Percentiles rank a stretch among this genome's conserved stretches.
Evolutionary conservation across 805 yeast species (phyloP).

Genomic region (Metschnikowia peoriensis): DNA sequence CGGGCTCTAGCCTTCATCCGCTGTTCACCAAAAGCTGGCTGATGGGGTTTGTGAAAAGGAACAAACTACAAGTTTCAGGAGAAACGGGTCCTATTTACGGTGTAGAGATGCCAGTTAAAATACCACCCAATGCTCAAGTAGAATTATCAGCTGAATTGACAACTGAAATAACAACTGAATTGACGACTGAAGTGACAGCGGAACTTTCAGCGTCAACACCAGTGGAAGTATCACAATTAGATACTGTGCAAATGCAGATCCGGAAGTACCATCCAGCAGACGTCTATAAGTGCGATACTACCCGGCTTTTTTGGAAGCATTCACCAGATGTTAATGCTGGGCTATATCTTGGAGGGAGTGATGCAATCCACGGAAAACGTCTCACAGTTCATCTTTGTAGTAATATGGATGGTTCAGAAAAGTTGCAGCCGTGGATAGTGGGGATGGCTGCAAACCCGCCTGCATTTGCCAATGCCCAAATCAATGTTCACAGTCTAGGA

Average conservation of each 20-base stretch:
- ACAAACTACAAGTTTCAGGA: not conserved
- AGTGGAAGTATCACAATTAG: not conserved
- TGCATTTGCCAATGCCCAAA: not conserved
- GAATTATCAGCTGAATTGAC: too few species aligned
- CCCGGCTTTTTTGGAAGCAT: not conserved
- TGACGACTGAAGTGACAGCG: too few species aligned
- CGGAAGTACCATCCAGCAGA: not conserved
- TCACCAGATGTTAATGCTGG: not conserved
- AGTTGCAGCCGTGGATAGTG: not conserved
- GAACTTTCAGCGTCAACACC: not conserved
- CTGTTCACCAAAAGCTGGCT: not conserved
- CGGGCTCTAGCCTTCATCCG: not conserved
- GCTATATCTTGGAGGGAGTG: not conserved
- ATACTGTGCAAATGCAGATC: not conserved
- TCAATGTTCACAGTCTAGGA: not conserved
- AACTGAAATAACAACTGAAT: too few species aligned
- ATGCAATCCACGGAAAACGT: not conserved
- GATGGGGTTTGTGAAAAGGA: not conserved
- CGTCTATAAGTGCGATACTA: not conserved
- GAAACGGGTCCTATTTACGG: not conserved
- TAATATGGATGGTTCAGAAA: conserved; percentile 1
- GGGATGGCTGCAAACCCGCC: not conserved
- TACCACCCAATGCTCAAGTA: too few species aligned
- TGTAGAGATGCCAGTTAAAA: too few species aligned
- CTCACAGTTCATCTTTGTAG: not conserved